Percentiles rank a stretch among this genome's conserved stretches.
These are phyloP conservation scores for Oxalis stricta DNA, from an alignment of 441 rosid species.

Conservation along the genomic window DNA sequence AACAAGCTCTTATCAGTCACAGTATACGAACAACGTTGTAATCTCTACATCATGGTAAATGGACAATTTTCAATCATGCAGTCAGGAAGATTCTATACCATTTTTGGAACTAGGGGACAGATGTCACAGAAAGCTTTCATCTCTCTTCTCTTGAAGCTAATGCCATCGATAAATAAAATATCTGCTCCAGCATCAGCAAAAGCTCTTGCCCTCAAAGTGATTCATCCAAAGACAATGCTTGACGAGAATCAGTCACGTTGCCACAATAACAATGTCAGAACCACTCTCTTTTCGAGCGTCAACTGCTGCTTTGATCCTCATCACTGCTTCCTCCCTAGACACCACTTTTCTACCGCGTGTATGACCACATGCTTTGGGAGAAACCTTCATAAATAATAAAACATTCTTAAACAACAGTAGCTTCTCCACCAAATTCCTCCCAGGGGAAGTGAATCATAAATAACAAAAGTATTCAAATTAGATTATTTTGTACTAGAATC, in stretches of 20 bases:
- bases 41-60: too few relatives aligned
- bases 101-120: constrained; percentile 61
- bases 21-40: too few relatives aligned
- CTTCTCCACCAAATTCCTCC: neutral
- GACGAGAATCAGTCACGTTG: constrained; percentile 75
- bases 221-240: constrained; percentile 72
- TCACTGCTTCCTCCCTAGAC: constrained; percentile 76
- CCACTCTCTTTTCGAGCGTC: constrained; percentile 76
- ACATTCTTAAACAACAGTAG: constrained; percentile 2
- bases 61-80: too few relatives aligned
- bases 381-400: constrained; percentile 33
- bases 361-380: constrained; percentile 69
- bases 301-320: constrained; percentile 73
- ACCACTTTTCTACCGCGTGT: constrained; percentile 58
- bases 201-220: constrained; percentile 73
- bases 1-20: constrained; percentile 12
- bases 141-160: constrained; percentile 78
- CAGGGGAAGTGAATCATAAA: neutral
- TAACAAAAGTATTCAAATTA: neutral
- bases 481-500: neutral
- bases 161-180: constrained; percentile 68
- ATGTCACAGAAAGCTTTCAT: constrained; percentile 78
- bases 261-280: constrained; percentile 68
- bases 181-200: constrained; percentile 93
- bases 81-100: constrained; percentile 34